These are phyloP conservation scores for Epichloe gansuensis DNA, from an alignment of 2,329 filamentous ascomycete species.

Conservation along the genomic window DNA sequence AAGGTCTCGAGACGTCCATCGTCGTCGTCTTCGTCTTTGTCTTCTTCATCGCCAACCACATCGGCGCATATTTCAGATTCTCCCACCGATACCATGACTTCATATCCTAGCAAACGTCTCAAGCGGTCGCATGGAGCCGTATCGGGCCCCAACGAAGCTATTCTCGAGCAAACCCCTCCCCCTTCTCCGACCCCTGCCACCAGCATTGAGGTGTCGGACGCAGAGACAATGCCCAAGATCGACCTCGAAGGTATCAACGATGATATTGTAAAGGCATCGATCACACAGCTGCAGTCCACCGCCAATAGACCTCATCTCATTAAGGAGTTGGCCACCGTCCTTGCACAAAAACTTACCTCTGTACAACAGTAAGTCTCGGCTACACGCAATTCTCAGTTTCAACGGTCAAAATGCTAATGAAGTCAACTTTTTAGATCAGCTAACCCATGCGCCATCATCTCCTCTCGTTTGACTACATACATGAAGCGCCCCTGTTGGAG, in stretches of 20 bases:
- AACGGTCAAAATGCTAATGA: not conserved
- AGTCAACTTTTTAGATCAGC: conserved; percentile 53
- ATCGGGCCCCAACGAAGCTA: conserved; percentile 45
- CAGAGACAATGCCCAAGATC: conserved; percentile 16
- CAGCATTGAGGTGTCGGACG: conserved; percentile 17
- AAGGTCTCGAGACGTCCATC: conserved; percentile 19
- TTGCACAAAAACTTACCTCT: conserved; percentile 63
- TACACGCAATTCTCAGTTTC: not conserved
- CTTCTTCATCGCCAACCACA: conserved; percentile 15
- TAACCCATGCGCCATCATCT: conserved; percentile 90
- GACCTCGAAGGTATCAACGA: conserved; percentile 81
- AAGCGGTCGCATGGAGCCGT: conserved; percentile 60
- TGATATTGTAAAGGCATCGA: conserved; percentile 85
- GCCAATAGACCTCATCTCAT: conserved; percentile 88
- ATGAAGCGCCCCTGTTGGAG: conserved; percentile 78
- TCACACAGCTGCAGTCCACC: conserved; percentile 77
- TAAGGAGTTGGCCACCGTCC: conserved; percentile 75
- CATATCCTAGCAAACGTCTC: conserved; percentile 48
- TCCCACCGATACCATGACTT: conserved; percentile 18
- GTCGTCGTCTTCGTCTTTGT: conserved; percentile 15
- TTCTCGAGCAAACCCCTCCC: conserved; percentile 64
- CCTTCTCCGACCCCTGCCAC: conserved; percentile 23
- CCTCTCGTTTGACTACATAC: conserved; percentile 78
- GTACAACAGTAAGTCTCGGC: conserved; percentile 71
- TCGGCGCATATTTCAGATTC: conserved; percentile 13